phyloP scores from a whole-genome alignment of 306 rosid species.

The Pyrus bretschneideri region DNA sequence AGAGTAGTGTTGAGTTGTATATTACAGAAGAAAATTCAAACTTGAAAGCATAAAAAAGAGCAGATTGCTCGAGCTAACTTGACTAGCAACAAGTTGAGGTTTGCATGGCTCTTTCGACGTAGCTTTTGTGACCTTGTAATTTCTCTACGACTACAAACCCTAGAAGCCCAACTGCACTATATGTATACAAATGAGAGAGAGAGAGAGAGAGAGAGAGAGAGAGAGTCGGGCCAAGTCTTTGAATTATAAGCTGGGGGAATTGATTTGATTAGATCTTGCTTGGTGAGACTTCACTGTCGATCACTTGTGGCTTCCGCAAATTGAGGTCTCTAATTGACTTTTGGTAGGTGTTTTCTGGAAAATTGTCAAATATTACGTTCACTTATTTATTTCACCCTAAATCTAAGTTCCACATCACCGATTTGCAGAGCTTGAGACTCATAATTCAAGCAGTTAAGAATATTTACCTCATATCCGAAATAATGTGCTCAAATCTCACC shows the following conservation, averaged over 20 bases:
- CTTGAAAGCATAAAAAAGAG: too few species aligned
- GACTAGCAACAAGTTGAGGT: not conserved
- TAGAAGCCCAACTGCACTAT: too few species aligned
- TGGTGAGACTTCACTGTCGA: not conserved
- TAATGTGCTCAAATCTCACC: not conserved
- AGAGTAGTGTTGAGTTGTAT: not conserved
- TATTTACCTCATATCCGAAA: not conserved
- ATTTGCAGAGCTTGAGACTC: not conserved
- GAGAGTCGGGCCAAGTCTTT: slow-evolving; percentile 6
- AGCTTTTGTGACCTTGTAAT: not conserved
- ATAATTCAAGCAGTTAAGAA: too few species aligned
- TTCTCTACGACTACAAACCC: not conserved
- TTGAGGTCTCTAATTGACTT: not conserved
- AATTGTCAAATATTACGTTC: not conserved
- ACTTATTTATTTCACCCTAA: not conserved
- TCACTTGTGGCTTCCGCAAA: slow-evolving; percentile 13
- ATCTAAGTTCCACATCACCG: not conserved
- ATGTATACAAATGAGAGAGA: not conserved
- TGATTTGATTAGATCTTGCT: slow-evolving; percentile 20
- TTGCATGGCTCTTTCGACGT: not conserved
- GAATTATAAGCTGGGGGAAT: not conserved
- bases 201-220: not conserved
- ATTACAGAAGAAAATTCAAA: too few species aligned
- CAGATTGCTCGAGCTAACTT: too few species aligned
- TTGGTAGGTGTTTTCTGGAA: not conserved